A percentile compares a stretch with the other conserved stretches of the same genome.
phyloP scores from a whole-genome alignment of 2,329 filamentous ascomycete species.

The Nigrograna mackinnonii region DNA sequence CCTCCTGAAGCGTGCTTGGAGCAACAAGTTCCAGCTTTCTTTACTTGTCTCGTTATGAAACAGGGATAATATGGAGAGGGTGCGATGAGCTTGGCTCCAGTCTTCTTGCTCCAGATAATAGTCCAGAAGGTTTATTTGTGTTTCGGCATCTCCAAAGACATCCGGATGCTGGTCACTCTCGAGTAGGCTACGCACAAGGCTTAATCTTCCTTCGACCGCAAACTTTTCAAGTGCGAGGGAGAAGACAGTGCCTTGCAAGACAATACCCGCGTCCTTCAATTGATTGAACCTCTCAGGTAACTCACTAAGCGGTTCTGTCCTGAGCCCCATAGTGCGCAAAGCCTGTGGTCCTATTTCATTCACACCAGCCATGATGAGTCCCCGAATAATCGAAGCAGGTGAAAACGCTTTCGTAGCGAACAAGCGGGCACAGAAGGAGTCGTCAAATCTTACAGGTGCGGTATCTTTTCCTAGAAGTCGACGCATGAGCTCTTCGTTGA shows the following conservation, averaged over 20 bases:
- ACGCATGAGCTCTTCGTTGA: constrained; percentile 36
- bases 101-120: constrained; percentile 55
- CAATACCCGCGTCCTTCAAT: constrained; percentile 66
- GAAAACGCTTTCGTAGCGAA: constrained; percentile 79
- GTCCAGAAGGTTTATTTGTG: constrained; percentile 59
- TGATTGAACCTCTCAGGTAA: constrained; percentile 64
- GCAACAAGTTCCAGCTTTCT: constrained; percentile 51
- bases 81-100: constrained; percentile 57
- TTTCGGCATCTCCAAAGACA: constrained; percentile 57
- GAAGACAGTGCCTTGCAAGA: constrained; percentile 66
- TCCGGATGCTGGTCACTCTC: constrained; percentile 68
- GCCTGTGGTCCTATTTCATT: constrained; percentile 74
- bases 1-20: constrained; percentile 44
- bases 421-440: constrained; percentile 75
- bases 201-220: constrained; percentile 58
- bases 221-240: constrained; percentile 67
- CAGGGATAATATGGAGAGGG: constrained; percentile 57
- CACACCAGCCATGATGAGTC: constrained; percentile 72
- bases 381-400: constrained; percentile 71
- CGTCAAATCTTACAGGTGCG: constrained; percentile 53
- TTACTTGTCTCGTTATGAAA: constrained; percentile 39
- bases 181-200: constrained; percentile 56
- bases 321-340: constrained; percentile 74
- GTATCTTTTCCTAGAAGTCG: constrained; percentile 45
- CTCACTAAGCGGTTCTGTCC: constrained; percentile 60